phyloP scores from a whole-genome alignment of 2,329 filamentous ascomycete species.

The Aspergillus udagawae region DNA sequence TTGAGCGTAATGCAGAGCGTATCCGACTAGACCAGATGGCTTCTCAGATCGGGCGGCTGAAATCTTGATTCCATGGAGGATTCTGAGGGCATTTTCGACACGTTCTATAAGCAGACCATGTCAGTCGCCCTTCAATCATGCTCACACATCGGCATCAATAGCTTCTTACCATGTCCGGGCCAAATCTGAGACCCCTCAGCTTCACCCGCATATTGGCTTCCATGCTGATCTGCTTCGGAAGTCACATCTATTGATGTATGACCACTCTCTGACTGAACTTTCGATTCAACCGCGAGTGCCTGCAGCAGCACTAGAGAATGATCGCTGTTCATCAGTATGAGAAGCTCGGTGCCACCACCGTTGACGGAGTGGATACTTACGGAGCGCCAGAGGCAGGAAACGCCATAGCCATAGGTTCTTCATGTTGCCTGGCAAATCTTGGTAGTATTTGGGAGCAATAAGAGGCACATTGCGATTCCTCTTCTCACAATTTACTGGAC shows the following conservation, averaged over 20 bases:
- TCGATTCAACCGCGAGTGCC: slow-evolving; percentile 23
- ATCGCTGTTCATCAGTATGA: slow-evolving; percentile 4
- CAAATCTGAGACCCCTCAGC: slow-evolving; percentile 13
- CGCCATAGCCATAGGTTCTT: slow-evolving; percentile 28
- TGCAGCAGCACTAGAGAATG: slow-evolving; percentile 29
- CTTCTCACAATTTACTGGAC: background rate
- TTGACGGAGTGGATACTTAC: slow-evolving; percentile 21
- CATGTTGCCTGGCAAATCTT: slow-evolving; percentile 29
- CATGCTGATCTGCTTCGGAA: slow-evolving; percentile 14
- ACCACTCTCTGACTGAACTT: slow-evolving; percentile 15
- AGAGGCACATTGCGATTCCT: slow-evolving; percentile 34
- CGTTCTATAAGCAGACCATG: slow-evolving; percentile 20
- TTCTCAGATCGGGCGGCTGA: slow-evolving; percentile 34
- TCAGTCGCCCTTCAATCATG: background rate
- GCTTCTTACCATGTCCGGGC: slow-evolving; percentile 28
- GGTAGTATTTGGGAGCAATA: slow-evolving; percentile 11
- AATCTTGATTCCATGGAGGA: slow-evolving; percentile 27
- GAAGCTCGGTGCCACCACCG: slow-evolving; percentile 2
- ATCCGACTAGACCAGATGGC: slow-evolving; percentile 56
- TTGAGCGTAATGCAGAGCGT: slow-evolving; percentile 58
- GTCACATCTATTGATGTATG: slow-evolving; percentile 13
- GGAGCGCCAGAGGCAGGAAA: slow-evolving; percentile 31
- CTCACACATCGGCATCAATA: background rate
- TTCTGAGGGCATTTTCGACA: slow-evolving; percentile 29
- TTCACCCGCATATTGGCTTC: slow-evolving; percentile 18